These are phyloP conservation scores for Umbelopsis sp. DNA, from an alignment of 192 early-diverging fungal genomes.

Conservation along the genomic window DNA sequence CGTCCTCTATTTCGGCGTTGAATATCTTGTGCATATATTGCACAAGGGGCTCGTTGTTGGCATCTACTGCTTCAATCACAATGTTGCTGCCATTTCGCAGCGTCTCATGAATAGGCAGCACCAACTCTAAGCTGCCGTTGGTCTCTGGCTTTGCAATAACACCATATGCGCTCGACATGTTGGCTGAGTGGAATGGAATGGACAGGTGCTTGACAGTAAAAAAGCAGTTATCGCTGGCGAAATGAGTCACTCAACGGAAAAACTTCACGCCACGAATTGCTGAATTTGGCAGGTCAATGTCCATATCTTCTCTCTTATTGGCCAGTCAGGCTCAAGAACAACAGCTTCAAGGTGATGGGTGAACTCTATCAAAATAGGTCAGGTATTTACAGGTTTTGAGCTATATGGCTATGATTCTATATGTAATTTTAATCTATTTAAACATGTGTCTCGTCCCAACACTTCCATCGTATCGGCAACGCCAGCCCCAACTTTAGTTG, in stretches of 20 bases:
- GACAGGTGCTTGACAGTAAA: neutral
- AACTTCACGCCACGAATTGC: too few species aligned
- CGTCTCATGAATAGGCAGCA: constrained; percentile 30
- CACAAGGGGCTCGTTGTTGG: constrained; percentile 34
- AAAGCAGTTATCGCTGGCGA: neutral
- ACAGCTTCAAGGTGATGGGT: too few species aligned
- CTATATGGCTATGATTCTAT: neutral
- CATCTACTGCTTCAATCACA: constrained; percentile 26
- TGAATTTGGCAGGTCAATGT: too few species aligned
- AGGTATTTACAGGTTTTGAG: neutral
- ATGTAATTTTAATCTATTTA: constrained; percentile 26
- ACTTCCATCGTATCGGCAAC: constrained; percentile 57
- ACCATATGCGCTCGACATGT: constrained; percentile 52
- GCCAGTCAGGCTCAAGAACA: too few species aligned
- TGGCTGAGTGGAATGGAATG: neutral
- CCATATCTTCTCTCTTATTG: too few species aligned
- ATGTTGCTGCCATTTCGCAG: constrained; percentile 19
- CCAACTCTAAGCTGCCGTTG: neutral
- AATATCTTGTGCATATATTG: constrained; percentile 53
- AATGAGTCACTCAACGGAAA: neutral
- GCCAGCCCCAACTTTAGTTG: constrained; percentile 59
- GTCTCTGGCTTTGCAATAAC: constrained; percentile 31
- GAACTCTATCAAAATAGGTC: too few species aligned
- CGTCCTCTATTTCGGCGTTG: constrained; percentile 65
- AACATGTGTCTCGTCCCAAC: constrained; percentile 43